These are phyloP conservation scores for Paramecium tetraurelia DNA, from an alignment of 73 alveolate species.

Conservation along the genomic window DNA sequence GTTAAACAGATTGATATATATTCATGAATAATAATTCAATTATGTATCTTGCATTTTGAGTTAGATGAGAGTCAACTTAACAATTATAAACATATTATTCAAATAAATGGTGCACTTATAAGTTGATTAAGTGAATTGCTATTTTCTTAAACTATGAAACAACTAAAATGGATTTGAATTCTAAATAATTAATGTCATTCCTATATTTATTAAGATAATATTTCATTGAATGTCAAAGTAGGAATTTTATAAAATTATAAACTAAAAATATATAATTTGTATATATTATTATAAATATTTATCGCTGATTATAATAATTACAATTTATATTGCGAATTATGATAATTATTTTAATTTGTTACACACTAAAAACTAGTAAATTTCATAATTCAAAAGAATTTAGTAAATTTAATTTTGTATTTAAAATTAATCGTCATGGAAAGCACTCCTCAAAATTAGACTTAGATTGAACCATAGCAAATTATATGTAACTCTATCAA, in stretches of 20 bases:
- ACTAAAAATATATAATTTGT: neutral
- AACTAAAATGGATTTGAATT: too few species aligned
- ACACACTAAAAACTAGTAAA: neutral
- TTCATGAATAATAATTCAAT: too few species aligned
- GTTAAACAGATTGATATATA: too few species aligned
- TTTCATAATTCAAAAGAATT: neutral
- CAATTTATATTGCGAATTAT: neutral
- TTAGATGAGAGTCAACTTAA: neutral
- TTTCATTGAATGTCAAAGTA: too few species aligned
- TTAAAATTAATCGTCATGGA: neutral
- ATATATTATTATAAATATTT: neutral
- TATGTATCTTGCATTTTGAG: too few species aligned
- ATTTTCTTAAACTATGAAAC: neutral
- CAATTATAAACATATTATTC: neutral
- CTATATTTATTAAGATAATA: too few species aligned
- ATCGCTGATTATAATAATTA: neutral
- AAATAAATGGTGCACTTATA: too few species aligned
- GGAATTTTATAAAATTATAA: too few species aligned
- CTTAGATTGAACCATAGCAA: neutral
- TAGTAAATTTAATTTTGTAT: neutral
- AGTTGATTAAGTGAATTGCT: neutral
- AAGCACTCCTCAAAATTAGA: neutral
- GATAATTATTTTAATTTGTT: neutral
- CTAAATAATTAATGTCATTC: neutral
- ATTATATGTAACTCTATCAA: neutral